phyloP scores from a whole-genome alignment of 306 rosid genomes.

The Benincasa hispida region DNA sequence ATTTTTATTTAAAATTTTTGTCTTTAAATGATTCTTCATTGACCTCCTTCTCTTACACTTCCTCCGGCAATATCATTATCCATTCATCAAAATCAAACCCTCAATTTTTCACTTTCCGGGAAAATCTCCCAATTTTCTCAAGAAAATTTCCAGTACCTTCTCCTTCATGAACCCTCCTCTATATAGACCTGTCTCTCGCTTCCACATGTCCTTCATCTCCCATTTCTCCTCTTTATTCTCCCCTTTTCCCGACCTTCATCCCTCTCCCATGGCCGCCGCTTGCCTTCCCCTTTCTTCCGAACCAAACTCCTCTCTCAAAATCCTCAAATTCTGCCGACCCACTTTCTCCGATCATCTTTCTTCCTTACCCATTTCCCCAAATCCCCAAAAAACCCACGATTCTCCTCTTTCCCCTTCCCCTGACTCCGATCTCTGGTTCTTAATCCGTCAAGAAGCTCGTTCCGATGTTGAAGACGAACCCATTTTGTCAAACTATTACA shows the following conservation, averaged over 20 bases:
- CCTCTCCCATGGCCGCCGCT: conserved; percentile 32
- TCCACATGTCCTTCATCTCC: background rate
- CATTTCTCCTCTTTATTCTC: background rate
- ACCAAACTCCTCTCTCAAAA: conserved; percentile 19
- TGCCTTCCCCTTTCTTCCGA: conserved; percentile 40
- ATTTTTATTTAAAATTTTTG: too few species aligned
- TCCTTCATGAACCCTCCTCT: background rate
- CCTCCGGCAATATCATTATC: background rate
- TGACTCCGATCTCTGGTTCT: conserved; percentile 38
- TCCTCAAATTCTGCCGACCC: conserved; percentile 21
- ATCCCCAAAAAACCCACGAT: conserved; percentile 6
- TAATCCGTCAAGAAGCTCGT: conserved; percentile 41
- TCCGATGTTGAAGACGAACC: conserved; percentile 49
- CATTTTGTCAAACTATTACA: conserved; percentile 37
- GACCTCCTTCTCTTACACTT: background rate
- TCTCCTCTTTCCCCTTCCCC: background rate
- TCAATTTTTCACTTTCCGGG: background rate
- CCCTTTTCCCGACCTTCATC: background rate
- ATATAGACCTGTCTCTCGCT: background rate
- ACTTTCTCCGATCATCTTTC: conserved; percentile 26
- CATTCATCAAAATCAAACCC: background rate
- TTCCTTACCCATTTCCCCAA: conserved; percentile 17
- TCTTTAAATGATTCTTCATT: background rate
- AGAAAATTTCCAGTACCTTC: conserved; percentile 1
- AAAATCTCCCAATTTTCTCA: conserved; percentile 14